These are phyloP conservation scores for Hortaea sp. DNA, from an alignment of 2,329 filamentous ascomycete genomes.

Conservation along the genomic window DNA sequence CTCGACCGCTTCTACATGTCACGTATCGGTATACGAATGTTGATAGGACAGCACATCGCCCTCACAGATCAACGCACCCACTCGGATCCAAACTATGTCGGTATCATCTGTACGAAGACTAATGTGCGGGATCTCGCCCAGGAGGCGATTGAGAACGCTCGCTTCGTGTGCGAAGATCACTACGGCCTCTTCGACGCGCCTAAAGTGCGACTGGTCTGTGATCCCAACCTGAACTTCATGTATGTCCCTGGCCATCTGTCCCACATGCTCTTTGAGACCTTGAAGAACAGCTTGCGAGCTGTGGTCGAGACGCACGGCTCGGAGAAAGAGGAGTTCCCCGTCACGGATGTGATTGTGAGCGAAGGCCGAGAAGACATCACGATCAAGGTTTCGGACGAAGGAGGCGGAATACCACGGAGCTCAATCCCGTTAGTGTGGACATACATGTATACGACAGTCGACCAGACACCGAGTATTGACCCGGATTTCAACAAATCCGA, in stretches of 20 bases:
- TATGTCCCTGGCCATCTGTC: conserved; percentile 98
- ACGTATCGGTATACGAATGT: conserved; percentile 96
- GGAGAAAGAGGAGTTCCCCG: conserved; percentile 90
- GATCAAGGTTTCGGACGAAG: conserved; percentile 95
- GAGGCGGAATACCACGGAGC: conserved; percentile 85
- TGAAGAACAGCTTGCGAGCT: conserved; percentile 95
- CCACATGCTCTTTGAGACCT: conserved; percentile 98
- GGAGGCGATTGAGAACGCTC: conserved; percentile 95
- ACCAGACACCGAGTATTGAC: conserved; percentile 86
- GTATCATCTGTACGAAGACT: conserved; percentile 97
- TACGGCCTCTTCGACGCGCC: conserved; percentile 96
- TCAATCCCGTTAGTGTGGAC: conserved; percentile 98
- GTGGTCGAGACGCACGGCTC: conserved; percentile 92
- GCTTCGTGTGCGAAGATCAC: conserved; percentile 98
- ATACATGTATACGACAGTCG: conserved; percentile 99
- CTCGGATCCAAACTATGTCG: conserved; percentile 86
- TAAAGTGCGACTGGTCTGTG: conserved; percentile 92
- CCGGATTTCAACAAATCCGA: conserved; percentile 98
- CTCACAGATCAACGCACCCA: conserved; percentile 86
- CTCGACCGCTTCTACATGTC: conserved; percentile 99
- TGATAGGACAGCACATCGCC: conserved; percentile 96
- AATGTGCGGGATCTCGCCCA: conserved; percentile 91
- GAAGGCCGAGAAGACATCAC: conserved; percentile 98
- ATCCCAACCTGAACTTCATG: conserved; percentile 86
- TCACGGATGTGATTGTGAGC: conserved; percentile 94